phyloP scores from a whole-genome alignment of 257 asterid genomes.

The Henckelia pumila region DNA sequence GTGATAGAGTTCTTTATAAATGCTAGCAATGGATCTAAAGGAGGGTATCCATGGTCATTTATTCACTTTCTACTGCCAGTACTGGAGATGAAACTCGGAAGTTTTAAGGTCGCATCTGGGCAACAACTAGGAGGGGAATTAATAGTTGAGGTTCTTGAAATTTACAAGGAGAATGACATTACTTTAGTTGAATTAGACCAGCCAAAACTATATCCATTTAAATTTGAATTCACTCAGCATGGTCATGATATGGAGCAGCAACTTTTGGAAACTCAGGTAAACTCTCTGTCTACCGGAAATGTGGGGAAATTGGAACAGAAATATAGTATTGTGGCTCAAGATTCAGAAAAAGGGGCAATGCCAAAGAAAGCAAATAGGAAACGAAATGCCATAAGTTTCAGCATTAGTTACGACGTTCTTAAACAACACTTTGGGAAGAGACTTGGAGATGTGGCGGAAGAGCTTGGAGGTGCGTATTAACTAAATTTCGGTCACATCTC shows the following conservation, averaged over 20 bases:
- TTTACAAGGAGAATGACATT: neutral
- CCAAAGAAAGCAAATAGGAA: neutral
- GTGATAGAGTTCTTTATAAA: neutral
- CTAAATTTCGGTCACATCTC: no score
- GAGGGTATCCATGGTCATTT: neutral
- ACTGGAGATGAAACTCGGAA: neutral
- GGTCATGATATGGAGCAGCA: neutral
- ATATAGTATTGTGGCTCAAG: neutral
- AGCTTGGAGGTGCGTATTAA: conserved; percentile 20
- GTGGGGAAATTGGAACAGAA: neutral
- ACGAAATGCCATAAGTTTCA: neutral
- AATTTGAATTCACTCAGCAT: conserved; percentile 11
- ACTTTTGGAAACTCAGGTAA: neutral
- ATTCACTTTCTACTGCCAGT: neutral
- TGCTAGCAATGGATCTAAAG: neutral
- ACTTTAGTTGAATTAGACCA: neutral
- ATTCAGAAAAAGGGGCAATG: neutral
- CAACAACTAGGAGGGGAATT: conserved; percentile 16
- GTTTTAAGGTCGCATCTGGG: neutral
- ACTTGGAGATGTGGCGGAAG: conserved; percentile 18
- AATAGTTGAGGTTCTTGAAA: conserved; percentile 16
- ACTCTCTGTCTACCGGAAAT: neutral
- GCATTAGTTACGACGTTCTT: conserved; percentile 22
- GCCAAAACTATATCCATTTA: conserved; percentile 1
- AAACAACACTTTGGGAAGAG: conserved; percentile 20